phyloP scores from a whole-genome alignment of 371 early-diverging fungal species.

The Smittium culicis region DNA sequence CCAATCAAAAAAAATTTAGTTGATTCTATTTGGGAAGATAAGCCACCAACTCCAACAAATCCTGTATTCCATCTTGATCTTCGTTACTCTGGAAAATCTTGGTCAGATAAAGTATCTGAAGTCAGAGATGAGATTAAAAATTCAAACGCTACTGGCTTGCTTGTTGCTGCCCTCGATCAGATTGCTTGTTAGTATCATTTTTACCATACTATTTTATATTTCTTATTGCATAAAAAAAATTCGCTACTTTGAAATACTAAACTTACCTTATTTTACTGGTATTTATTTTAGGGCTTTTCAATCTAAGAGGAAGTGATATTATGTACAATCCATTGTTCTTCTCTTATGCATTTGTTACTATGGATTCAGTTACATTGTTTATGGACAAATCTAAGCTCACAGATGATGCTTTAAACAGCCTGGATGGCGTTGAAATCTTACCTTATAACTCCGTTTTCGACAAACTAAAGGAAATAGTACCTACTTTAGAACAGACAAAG shows the following conservation, averaged over 20 bases:
- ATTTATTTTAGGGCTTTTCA: conserved; percentile 74
- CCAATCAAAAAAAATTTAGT: conserved; percentile 53
- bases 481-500: conserved; percentile 19
- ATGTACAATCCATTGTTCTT: conserved; percentile 96
- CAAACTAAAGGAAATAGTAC: conserved; percentile 39
- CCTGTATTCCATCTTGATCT: conserved; percentile 46
- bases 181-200: conserved; percentile 46
- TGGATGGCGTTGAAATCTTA: conserved; percentile 46
- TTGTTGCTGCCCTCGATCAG: conserved; percentile 81
- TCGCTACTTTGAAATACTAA: too few relatives aligned
- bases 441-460: conserved; percentile 69
- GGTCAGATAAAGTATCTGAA: conserved; percentile 41
- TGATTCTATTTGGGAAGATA: conserved; percentile 62
- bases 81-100: conserved; percentile 51
- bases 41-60: conserved; percentile 51
- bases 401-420: conserved; percentile 43
- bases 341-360: conserved; percentile 72
- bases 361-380: conserved; percentile 53
- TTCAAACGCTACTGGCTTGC: conserved; percentile 50
- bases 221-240: too few relatives aligned
- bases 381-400: conserved; percentile 59
- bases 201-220: too few relatives aligned
- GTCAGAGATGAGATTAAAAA: conserved; percentile 42
- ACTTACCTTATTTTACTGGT: conserved; percentile 11
- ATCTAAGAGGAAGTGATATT: conserved; percentile 96